A percentile compares a stretch with the other conserved stretches of the same genome.
Evolutionary conservation across 192 early-diverging fungal genomes (phyloP).

Genomic region (Gigaspora rosea): DNA sequence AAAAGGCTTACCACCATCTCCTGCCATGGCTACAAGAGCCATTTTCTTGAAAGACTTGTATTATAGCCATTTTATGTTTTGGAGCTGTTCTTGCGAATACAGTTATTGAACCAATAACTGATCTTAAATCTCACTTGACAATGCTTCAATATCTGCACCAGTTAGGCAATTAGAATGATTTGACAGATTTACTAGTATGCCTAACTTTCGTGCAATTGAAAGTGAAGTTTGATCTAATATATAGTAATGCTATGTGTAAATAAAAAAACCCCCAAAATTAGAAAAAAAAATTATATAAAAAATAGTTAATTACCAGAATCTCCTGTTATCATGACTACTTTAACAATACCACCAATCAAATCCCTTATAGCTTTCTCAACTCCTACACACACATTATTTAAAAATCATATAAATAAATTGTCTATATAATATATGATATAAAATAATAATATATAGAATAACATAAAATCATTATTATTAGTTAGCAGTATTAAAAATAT

Average conservation of each 20-base stretch:
- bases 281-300: neutral
- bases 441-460: too few relatives aligned
- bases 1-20: conserved; percentile 71
- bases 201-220: too few relatives aligned
- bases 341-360: too few relatives aligned
- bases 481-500: too few relatives aligned
- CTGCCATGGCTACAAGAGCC: conserved; percentile 96
- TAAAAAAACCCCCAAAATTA: too few relatives aligned
- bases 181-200: too few relatives aligned
- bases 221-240: conserved; percentile 75
- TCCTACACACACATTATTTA: too few relatives aligned
- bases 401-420: neutral
- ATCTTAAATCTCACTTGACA: conserved; percentile 65
- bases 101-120: conserved; percentile 60
- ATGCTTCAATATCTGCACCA: conserved; percentile 69
- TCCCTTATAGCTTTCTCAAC: too few relatives aligned
- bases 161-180: conserved; percentile 65
- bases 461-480: neutral
- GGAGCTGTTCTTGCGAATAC: conserved; percentile 83
- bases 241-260: neutral
- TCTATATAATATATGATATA: too few relatives aligned
- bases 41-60: conserved; percentile 81
- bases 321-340: conserved; percentile 97
- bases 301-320: conserved; percentile 63
- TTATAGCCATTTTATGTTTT: conserved; percentile 90